Base-by-base conservation (phyloP, 2,329 filamentous ascomycete species). In the Fusarium sterilihyphosum region DNA sequence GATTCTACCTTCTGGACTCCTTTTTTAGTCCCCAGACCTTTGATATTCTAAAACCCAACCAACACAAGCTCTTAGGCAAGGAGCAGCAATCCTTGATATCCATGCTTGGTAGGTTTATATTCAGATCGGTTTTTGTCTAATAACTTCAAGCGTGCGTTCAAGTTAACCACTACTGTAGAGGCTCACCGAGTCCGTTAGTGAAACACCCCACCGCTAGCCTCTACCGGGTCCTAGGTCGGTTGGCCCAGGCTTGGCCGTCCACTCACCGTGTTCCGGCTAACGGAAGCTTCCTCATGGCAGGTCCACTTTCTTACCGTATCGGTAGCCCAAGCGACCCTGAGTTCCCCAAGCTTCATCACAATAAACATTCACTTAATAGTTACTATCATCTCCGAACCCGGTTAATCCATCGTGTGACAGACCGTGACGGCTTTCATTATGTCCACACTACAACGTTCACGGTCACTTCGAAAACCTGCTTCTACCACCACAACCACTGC, bases 401-500 rank as follows among this genome's bases (percentile, higher is more conserved):
- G 29, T 49, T 20, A 57, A 56, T 52, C 18, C 41, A 43, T 70
- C 29, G 33, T 61, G 26, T 37, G 41, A 44, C 31, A 43, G 41
- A 70, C 43, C 49, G 43, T 33, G 60, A 38, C 40, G 43, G 52
- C 57, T 40, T 22, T 44, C 62, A 76, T 50, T 64, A 87, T 86
- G 85, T 84, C 85, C 53, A 85, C 85, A 13, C 76, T 86, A 70
- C 81, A 84, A 61, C 85, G 87, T 60, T 82, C 86, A 37, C 84
- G 86, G 24, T 88, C 88, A 6, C 74, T 89, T 64, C 86, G 87
- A 41, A 86, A 86, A 67, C 86, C 82, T 16, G 46, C 80, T 24
- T 67, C 76, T 22, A 68, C 77, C 10, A 50, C 76, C 53, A 68
- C 61, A 29, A 29, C 50, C 22, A 66, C 62, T 26, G 43, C 71